Conservation (phyloP, 495 filamentous ascomycete species). For the Neurospora africana region DNA sequence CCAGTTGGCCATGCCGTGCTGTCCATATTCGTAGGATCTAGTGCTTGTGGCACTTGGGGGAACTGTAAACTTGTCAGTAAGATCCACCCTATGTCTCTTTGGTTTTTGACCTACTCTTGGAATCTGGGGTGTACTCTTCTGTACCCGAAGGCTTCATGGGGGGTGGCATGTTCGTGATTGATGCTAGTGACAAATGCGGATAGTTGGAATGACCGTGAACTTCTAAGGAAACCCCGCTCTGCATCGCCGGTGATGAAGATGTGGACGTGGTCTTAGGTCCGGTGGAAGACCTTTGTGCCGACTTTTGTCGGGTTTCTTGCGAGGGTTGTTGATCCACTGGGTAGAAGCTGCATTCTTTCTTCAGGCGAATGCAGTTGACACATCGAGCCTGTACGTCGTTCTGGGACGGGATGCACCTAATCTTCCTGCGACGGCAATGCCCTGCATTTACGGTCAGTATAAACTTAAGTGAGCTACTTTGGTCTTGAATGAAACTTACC, state of each 20-base stretch:
- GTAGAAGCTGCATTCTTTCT: constrained; percentile 92
- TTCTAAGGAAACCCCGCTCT: constrained; percentile 32
- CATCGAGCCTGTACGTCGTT: constrained; percentile 78
- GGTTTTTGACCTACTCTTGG: constrained; percentile 29
- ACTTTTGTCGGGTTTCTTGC: constrained; percentile 27
- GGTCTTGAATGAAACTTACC: constrained; percentile 50
- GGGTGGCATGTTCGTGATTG: constrained; percentile 37
- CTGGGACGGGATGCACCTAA: constrained; percentile 73
- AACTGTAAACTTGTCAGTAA: constrained; percentile 28
- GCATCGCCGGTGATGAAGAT: constrained; percentile 40
- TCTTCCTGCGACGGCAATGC: constrained; percentile 91
- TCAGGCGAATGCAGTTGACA: constrained; percentile 89
- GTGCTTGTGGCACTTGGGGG: constrained; percentile 20
- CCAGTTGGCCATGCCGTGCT: constrained; percentile 34
- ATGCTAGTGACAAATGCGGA: constrained; percentile 37
- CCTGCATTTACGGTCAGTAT: constrained; percentile 38
- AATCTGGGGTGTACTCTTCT: constrained; percentile 26
- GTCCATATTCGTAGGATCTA: constrained; percentile 29
- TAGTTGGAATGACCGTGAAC: constrained; percentile 32
- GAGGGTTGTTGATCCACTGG: constrained; percentile 80
- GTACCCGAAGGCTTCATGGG: constrained; percentile 31
- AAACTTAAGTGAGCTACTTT: background rate
- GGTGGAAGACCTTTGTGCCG: constrained; percentile 26
- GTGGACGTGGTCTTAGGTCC: constrained; percentile 33
- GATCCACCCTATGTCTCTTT: background rate